Percentiles rank a stretch among this genome's conserved stretches.
These are phyloP conservation scores for Microthlaspi erraticum DNA, from an alignment of 345 rosid genomes.

Conservation along the genomic window DNA sequence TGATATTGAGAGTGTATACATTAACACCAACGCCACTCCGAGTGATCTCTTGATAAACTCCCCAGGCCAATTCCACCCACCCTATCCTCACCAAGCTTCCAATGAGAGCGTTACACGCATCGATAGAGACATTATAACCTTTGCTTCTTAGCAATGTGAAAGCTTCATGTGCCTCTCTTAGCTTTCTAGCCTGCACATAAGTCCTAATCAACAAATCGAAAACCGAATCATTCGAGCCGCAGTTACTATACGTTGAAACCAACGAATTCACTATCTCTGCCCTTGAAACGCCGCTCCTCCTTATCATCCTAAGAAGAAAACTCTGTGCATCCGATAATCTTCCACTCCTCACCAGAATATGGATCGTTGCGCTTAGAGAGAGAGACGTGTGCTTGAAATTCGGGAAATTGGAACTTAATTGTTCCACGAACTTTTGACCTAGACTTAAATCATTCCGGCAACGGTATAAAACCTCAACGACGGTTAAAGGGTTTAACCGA, in stretches of 20 bases:
- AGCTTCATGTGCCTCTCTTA: slow-evolving; percentile 68
- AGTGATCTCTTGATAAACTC: slow-evolving; percentile 50
- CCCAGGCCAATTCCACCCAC: slow-evolving; percentile 73
- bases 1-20: slow-evolving; percentile 67
- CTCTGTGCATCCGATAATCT: slow-evolving; percentile 79
- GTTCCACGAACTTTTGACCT: slow-evolving; percentile 55
- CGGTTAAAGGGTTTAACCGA: slow-evolving; percentile 54
- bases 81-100: slow-evolving; percentile 71
- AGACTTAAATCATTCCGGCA: slow-evolving; percentile 57
- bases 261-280: slow-evolving; percentile 60
- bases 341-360: slow-evolving; percentile 56
- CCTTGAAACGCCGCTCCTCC: slow-evolving; percentile 76
- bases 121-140: slow-evolving; percentile 56
- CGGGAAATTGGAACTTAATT: slow-evolving; percentile 40
- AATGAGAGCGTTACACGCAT: slow-evolving; percentile 73
- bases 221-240: slow-evolving; percentile 49
- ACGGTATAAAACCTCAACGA: slow-evolving; percentile 61
- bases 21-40: slow-evolving; percentile 48
- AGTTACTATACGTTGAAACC: slow-evolving; percentile 44
- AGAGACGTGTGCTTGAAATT: slow-evolving; percentile 61
- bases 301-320: slow-evolving; percentile 74
- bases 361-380: slow-evolving; percentile 72
- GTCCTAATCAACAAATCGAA: slow-evolving; percentile 78
- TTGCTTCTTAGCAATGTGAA: slow-evolving; percentile 48
- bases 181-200: slow-evolving; percentile 76